Base-by-base conservation (phyloP, 306 rosid species). In the Lathyrus oleraceus region DNA sequence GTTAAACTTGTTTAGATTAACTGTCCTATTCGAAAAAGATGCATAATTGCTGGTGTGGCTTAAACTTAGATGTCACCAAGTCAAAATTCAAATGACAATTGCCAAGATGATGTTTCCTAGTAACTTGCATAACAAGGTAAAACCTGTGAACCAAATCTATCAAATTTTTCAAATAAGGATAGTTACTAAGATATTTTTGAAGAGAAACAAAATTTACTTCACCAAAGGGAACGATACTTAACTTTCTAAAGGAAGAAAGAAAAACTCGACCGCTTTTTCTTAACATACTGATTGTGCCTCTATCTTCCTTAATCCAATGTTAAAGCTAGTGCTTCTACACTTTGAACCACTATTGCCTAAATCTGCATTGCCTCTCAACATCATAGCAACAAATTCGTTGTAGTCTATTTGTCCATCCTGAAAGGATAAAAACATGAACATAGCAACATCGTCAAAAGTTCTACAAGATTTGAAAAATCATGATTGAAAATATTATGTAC, bases 371-470 rank as follows among this genome's bases (percentile, higher is more conserved):
- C 87, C 93, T 73, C 71, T 85, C 70, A 81, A 85, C 97, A 91
- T 91, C 97, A 91, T 91, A 36, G 87, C 82, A 57, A 87, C 97
- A 2, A 91, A 91, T 75, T 91, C 97, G n/a, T 81, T 85, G 96
- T 88, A 91, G 79, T 88, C 97, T 65, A 88, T 91, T 65, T 77
- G 78, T 38, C 97, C 96, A 53, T 91, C 97, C 97, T 91, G 95
- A 43, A 81, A 65, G 59, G 17, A 36, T 21, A 48, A 67, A 25
- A 45, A 81, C 53, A 77, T 36, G 65, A 30, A 51, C 25, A 73
- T 27, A 62, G 13, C 58, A 58, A 3, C 16, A 10, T 20, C 49
- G 6, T 39, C 12, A 62, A 38, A 61, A 61, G 5, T 10, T 38
- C 30, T 5, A 36, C 5, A 28, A 47, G 52, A 62, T 52, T 56